Conservation (phyloP, 2,329 filamentous ascomycete species). For the Aureobasidium sp. region DNA sequence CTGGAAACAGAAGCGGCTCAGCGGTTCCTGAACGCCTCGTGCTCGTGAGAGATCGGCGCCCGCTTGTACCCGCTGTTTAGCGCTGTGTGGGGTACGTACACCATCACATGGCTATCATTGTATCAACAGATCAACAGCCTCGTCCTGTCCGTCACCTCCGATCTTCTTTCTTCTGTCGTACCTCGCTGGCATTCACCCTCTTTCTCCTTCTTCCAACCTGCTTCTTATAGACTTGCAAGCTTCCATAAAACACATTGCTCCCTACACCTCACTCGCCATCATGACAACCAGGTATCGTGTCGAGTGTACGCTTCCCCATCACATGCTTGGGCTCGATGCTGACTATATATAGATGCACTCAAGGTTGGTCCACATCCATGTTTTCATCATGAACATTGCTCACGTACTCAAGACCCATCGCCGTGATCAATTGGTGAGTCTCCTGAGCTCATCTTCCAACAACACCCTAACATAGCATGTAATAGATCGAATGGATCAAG, state of each 20-base stretch:
- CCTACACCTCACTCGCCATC: neutral
- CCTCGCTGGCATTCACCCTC: neutral
- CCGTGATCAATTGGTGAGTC: constrained; percentile 80
- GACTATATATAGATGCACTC: constrained; percentile 49
- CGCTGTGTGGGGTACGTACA: constrained; percentile 13
- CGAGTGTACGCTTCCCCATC: constrained; percentile 26
- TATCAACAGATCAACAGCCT: neutral
- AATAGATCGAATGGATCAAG: constrained; percentile 68
- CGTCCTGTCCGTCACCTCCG: constrained; percentile 3
- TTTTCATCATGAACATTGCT: too few relatives aligned
- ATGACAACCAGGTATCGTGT: constrained; percentile 36
- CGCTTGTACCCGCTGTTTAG: constrained; percentile 5
- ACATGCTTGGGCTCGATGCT: constrained; percentile 9
- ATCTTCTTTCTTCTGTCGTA: neutral
- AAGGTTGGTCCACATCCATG: constrained; percentile 43
- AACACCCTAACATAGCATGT: neutral
- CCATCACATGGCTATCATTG: constrained; percentile 15
- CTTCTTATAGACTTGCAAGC: neutral
- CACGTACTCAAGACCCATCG: constrained; percentile 64
- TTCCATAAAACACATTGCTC: neutral
- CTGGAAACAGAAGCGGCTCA: constrained; percentile 3
- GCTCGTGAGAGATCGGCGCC: neutral
- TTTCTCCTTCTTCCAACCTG: neutral
- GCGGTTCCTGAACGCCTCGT: constrained; percentile 14
- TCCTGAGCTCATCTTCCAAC: neutral